Conservation (phyloP, 306 rosid species). For the Calophaca sinica region DNA sequence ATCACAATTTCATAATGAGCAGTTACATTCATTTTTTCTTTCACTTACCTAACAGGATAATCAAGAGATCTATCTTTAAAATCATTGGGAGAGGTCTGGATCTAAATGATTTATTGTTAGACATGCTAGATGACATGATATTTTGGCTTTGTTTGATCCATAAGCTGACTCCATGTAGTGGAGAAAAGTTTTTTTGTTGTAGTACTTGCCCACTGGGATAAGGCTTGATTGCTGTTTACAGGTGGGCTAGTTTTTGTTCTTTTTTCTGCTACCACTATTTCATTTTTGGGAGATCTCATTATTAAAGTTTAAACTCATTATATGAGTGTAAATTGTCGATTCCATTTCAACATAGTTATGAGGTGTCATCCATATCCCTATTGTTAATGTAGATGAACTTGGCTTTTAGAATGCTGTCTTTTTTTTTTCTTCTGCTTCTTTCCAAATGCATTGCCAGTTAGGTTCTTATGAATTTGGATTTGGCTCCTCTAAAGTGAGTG, state of each 20-base stretch:
- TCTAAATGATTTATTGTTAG: not conserved
- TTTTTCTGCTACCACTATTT: constrained; percentile 27
- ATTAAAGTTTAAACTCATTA: not conserved
- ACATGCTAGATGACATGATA: not conserved
- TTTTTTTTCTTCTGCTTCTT: no score
- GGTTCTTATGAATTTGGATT: not conserved
- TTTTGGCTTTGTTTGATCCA: not conserved
- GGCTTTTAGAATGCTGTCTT: no score
- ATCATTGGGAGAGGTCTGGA: not conserved
- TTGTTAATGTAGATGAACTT: no score
- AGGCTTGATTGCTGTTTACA: not conserved
- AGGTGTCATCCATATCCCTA: no score
- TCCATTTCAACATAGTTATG: no score
- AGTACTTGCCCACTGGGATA: not conserved
- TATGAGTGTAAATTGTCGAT: no score
- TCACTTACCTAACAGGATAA: constrained; percentile 7
- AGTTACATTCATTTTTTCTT: not conserved
- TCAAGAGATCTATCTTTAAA: constrained; percentile 2
- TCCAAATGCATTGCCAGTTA: no score
- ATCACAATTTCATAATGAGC: not conserved
- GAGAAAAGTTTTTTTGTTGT: not conserved
- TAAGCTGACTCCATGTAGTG: not conserved
- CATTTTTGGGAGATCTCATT: constrained; percentile 10
- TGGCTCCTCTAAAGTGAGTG: not conserved
- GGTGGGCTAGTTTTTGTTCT: constrained; percentile 5